Conservation (phyloP, 2,329 filamentous ascomycete species). For the Verticillium longisporum region DNA sequence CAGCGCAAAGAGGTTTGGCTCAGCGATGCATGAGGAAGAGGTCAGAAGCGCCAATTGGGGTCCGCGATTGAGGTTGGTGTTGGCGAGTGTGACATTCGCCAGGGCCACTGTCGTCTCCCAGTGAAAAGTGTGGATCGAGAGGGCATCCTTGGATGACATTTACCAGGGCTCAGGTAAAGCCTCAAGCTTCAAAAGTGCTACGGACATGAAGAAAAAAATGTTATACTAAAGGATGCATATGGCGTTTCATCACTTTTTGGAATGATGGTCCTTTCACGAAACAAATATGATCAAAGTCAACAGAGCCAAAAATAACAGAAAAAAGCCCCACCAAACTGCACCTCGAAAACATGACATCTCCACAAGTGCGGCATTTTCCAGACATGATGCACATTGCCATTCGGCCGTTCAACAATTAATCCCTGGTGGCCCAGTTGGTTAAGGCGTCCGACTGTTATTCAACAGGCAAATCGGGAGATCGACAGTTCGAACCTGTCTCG, state of each 20-base stretch:
- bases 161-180: too few relatives aligned
- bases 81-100: not conserved
- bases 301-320: too few relatives aligned
- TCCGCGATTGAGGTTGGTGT: not conserved
- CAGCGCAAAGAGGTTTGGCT: constrained; percentile 4
- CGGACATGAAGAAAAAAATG: too few relatives aligned
- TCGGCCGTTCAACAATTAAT: not conserved
- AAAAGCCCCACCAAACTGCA: too few relatives aligned
- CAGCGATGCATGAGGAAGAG: not conserved
- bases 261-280: too few relatives aligned
- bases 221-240: too few relatives aligned
- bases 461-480: not conserved
- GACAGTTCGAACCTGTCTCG: constrained; percentile 2
- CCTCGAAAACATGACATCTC: not conserved
- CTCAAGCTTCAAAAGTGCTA: too few relatives aligned
- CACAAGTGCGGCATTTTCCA: not conserved
- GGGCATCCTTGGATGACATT: too few relatives aligned
- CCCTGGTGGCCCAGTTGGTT: constrained; percentile 1
- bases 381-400: not conserved
- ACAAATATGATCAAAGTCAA: too few relatives aligned
- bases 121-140: too few relatives aligned
- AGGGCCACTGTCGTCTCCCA: too few relatives aligned
- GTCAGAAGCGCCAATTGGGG: not conserved
- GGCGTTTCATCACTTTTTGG: too few relatives aligned
- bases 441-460: constrained; percentile 1